A percentile compares a stretch with the other conserved stretches of the same genome.
These are phyloP conservation scores for Xylaria grammica DNA, from an alignment of 495 filamentous ascomycete genomes.

Conservation along the genomic window DNA sequence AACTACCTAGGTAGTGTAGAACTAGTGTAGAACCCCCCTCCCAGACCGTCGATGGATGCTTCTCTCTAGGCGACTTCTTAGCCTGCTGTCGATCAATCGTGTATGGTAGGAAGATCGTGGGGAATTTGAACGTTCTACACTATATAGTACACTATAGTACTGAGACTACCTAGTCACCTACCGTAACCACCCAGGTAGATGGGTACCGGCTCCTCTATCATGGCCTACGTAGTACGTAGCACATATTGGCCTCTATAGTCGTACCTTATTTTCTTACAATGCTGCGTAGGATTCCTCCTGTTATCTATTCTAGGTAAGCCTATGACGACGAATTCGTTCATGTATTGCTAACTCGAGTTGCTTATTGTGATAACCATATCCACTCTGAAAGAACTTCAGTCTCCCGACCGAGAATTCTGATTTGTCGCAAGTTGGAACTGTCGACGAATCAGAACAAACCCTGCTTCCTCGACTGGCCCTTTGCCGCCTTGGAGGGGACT, in stretches of 20 bases:
- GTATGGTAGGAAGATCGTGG: constrained; percentile 16
- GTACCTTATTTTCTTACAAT: too few species aligned
- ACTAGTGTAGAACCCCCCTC: too few species aligned
- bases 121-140: not conserved
- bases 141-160: not conserved
- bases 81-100: constrained; percentile 19
- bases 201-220: too few species aligned
- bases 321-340: too few species aligned
- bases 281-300: too few species aligned
- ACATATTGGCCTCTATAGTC: too few species aligned
- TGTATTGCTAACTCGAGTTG: not conserved
- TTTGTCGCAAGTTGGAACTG: constrained; percentile 9
- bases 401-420: not conserved
- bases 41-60: not conserved
- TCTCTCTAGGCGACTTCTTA: not conserved
- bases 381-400: not conserved
- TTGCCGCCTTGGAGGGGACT: not conserved
- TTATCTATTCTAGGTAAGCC: too few species aligned
- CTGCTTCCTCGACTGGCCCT: not conserved
- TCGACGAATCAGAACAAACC: constrained; percentile 10
- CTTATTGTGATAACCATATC: not conserved
- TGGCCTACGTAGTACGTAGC: too few species aligned
- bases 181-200: not conserved
- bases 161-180: not conserved
- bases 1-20: too few species aligned